Evolutionary conservation across 495 filamentous ascomycete genomes (phyloP), one percentile per base, ranked within the genome.

Genomic region (Copromyces sp.): DNA sequence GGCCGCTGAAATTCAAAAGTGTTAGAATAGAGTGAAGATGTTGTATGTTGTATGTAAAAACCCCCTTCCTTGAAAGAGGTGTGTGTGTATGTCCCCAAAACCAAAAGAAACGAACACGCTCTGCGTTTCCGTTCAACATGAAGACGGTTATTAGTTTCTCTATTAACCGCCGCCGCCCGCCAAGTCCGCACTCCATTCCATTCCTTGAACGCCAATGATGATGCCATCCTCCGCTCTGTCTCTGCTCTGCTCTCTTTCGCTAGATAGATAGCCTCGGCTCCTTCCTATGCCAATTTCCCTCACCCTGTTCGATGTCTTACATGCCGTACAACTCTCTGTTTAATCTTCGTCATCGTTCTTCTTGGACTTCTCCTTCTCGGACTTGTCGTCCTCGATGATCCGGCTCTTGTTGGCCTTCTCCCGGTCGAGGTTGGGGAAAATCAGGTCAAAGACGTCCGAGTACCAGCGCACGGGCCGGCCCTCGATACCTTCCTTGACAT

Each of bases 401-500:
- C 79, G 92, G 85, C 83, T 92, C 87, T 81, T 86, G 79, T 91
- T 93, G 73, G 91, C 94, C 73, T 87, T 81, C 42, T 91, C 85
- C 71, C 83, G 83, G 83, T 98, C 92, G 3, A 98, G 83, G 77
- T 92, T 84, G 45, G 91, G 89, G 84, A 99, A 99, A 71, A 97
- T 91, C 38, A 98, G 83, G 69, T 94, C 88, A 81, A 97, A 98
- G 39, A 98, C 93, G 69, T 98, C 95, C 9, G 87, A 88, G 85
- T 98, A 99, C 96, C 96, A 99, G 80, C 86, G 89, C 32, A 91
- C 94, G 0, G 96, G 90, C 73, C 90, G 90, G 77, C 96, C 96
- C 78, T 97, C 91, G 73, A 99, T 90, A 73, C 92, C 94, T 78
- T 95, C 86, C 81, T 98, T 98, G 85, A 99, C 98, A 77, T 98